These are phyloP conservation scores for Talaromyces verruculosus DNA, from an alignment of 2,329 filamentous ascomycete species.

Conservation along the genomic window DNA sequence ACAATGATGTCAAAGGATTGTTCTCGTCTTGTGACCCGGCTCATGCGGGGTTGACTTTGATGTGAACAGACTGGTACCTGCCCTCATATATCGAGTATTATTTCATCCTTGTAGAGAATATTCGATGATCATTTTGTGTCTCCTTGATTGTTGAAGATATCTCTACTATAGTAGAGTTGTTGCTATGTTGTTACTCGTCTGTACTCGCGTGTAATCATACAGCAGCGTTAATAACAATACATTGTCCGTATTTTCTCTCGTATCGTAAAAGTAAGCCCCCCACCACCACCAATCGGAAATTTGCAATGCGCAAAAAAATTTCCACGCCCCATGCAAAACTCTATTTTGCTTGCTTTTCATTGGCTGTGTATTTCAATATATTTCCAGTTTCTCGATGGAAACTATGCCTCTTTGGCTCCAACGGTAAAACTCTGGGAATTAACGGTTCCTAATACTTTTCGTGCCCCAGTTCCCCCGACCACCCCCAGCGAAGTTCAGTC, in stretches of 20 bases:
- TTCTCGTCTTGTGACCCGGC: slow-evolving; percentile 12
- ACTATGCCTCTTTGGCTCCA: background rate
- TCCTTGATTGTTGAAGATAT: background rate
- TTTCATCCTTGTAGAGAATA: background rate
- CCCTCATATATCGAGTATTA: background rate
- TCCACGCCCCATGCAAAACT: background rate
- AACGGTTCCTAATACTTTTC: slow-evolving; percentile 13
- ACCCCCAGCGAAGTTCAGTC: background rate
- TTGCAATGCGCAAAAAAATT: background rate
- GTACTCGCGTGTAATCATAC: slow-evolving; percentile 9
- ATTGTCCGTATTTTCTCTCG: background rate
- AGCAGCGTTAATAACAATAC: background rate
- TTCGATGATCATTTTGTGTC: background rate
- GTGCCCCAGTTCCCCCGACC: background rate
- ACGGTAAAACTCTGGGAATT: slow-evolving; percentile 1
- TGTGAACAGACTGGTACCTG: background rate
- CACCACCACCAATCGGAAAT: slow-evolving; percentile 13
- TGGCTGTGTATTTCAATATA: background rate
- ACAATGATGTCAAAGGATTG: background rate
- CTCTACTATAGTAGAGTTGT: background rate
- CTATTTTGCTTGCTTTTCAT: background rate
- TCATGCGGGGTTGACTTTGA: slow-evolving; percentile 2
- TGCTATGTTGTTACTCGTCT: background rate
- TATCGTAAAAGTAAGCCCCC: background rate
- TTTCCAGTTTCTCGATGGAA: background rate